Conservation (phyloP, 2,329 filamentous ascomycete species). For the Fusarium sororula region DNA sequence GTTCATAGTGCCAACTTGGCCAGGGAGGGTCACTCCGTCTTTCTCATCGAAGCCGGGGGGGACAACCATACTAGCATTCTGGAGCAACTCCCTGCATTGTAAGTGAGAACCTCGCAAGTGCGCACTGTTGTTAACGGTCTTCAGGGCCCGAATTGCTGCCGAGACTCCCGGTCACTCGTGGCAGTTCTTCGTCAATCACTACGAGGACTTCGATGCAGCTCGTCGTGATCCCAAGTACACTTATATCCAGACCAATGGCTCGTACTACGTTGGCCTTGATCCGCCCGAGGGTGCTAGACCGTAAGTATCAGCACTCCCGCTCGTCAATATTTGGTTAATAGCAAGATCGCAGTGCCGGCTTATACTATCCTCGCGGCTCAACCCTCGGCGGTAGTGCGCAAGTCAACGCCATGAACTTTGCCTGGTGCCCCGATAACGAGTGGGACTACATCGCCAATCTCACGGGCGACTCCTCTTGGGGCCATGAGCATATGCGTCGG, state of each 20-base stretch:
- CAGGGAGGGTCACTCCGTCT: background rate
- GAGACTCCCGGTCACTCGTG: background rate
- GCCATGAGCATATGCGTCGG: background rate
- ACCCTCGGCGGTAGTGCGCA: background rate
- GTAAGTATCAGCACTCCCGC: background rate
- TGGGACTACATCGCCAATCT: constrained; percentile 6
- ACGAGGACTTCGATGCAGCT: background rate
- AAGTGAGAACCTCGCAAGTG: accelerated
- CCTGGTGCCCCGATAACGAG: background rate
- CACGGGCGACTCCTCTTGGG: background rate
- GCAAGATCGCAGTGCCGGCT: background rate
- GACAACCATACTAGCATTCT: background rate
- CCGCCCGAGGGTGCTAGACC: background rate
- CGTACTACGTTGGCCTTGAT: constrained; percentile 9
- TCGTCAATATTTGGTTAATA: accelerated
- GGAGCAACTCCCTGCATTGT: background rate
- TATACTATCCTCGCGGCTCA: constrained; percentile 10
- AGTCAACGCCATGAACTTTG: constrained; percentile 10
- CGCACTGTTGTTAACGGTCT: accelerated
- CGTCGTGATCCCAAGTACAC: constrained; percentile 7
- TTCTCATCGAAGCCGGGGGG: constrained; percentile 1
- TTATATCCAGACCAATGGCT: constrained; percentile 8
- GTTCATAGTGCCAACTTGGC: background rate
- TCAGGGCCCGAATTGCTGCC: background rate
- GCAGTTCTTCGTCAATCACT: constrained; percentile 10